Evolutionary conservation across 164 flowering plant genomes (phyloP).

Genomic region (Tetrastigma voinierianum): DNA sequence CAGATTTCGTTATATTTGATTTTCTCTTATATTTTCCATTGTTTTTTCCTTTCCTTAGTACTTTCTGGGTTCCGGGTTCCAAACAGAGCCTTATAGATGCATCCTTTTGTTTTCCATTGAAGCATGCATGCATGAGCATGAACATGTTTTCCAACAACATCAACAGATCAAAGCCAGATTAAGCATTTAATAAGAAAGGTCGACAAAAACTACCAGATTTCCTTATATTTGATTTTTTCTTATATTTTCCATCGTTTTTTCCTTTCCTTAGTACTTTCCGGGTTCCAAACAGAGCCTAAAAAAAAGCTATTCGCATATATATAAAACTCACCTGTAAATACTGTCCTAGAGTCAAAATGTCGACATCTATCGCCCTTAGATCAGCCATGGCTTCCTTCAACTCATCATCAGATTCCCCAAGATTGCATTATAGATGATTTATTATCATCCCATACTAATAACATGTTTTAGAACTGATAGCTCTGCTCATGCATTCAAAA

Average conservation of each 20-base stretch:
- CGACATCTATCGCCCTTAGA: conserved; percentile 81
- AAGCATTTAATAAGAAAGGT: neutral
- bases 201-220: neutral
- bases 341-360: conserved; percentile 91
- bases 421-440: conserved; percentile 94
- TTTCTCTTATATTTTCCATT: too few species aligned
- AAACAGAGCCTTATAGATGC: too few species aligned
- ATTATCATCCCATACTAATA: conserved; percentile 86
- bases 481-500: conserved; percentile 90
- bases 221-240: too few species aligned
- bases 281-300: too few species aligned
- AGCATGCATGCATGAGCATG: too few species aligned
- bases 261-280: too few species aligned
- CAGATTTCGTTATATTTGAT: too few species aligned
- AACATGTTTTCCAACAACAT: neutral
- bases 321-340: conserved; percentile 79
- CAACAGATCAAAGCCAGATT: neutral
- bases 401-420: conserved; percentile 90
- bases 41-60: too few species aligned
- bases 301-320: neutral
- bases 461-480: conserved; percentile 81
- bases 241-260: too few species aligned
- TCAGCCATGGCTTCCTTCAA: conserved; percentile 81
- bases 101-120: too few species aligned
- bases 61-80: too few species aligned